Evolutionary conservation across 306 rosid species (phyloP), one percentile per base, ranked within the genome.

Genomic region (Fragaria iinumae): DNA sequence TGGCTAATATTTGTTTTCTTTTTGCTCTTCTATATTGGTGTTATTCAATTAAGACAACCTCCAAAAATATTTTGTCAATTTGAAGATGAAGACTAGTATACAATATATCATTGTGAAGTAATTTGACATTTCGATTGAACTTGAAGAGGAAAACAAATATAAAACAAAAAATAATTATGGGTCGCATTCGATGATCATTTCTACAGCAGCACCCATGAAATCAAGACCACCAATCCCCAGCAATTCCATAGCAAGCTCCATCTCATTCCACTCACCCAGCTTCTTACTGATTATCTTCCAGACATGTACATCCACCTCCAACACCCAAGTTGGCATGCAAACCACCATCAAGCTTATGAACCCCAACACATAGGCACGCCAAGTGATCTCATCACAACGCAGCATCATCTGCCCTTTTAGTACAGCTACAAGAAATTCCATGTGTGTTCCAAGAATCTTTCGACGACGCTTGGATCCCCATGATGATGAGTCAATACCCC

Each of bases 401-500:
- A 90, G 92, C 18, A 91, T 88, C 83, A 95, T 89, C 84, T 94
- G 91, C 79, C 97, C 96, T 63, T 94, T 89, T 18, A 92, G 88
- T 52, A 92, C 96, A 83, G 92, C 82, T 4, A 95, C 98, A 34
- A 94, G 86, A 84, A 94, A 94, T 77, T 92, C 90, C 93, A 94
- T 84, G 81, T 94, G 98, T 71, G 70, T 78, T 25, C 90, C 90
- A 39, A 95, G 88, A 77, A 92, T 86, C 60, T 89, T 90, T 6
- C 87, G 95, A 53, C 95, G 98, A 27, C 95, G 80, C 79, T 87
- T 92, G 44, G 98, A 89, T 63, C 88, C 90, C 12, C 91, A 79
- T 10, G 97, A 88, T 69, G 92, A 87, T 44, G 97, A 95, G 79
- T 92, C 97, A 16, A 88, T 86, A 43, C 97, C 98, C 98, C 97